Conservation (phyloP, 2,329 filamentous ascomycete species). For the Penicillium digitatum region DNA sequence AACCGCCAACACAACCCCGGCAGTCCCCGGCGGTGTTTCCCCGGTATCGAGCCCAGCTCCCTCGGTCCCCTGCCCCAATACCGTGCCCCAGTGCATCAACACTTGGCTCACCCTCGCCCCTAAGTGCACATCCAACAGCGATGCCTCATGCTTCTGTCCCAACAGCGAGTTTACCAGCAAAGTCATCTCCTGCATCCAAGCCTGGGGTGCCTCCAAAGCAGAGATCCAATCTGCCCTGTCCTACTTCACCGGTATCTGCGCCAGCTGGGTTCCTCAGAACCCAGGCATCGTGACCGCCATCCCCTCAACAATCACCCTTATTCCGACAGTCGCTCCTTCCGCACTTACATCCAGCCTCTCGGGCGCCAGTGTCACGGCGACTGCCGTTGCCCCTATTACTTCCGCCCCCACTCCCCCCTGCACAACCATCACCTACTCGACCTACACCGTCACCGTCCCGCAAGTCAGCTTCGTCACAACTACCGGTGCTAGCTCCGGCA, state of each 20-base stretch:
- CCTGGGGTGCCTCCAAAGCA: constrained; percentile 64
- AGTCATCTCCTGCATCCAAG: constrained; percentile 75
- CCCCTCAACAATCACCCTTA: constrained; percentile 56
- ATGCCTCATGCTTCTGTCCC: constrained; percentile 82
- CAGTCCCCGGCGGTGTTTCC: constrained; percentile 7
- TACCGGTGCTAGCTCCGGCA: constrained; percentile 15
- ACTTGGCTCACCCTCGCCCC: constrained; percentile 71
- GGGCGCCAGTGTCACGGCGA: constrained; percentile 36
- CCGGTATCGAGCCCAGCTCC: constrained; percentile 27
- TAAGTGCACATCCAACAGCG: constrained; percentile 78
- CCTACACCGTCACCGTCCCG: constrained; percentile 44
- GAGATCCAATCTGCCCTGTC: constrained; percentile 67
- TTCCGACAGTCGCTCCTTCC: constrained; percentile 37
- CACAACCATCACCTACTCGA: constrained; percentile 43
- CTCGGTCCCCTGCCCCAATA: constrained; percentile 53
- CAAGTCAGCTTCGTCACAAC: constrained; percentile 43
- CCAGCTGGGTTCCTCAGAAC: constrained; percentile 67
- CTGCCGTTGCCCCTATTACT: constrained; percentile 23
- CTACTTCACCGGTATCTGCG: constrained; percentile 92
- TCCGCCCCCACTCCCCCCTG: constrained; percentile 28
- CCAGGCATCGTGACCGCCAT: constrained; percentile 79
- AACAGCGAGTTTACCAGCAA: constrained; percentile 69
- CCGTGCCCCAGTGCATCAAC: constrained; percentile 85
- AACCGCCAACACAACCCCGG: constrained; percentile 3
- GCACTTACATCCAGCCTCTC: constrained; percentile 50